These are phyloP conservation scores for Syncephalis plumigaleata DNA, from an alignment of 371 early-diverging fungal species.

Conservation along the genomic window DNA sequence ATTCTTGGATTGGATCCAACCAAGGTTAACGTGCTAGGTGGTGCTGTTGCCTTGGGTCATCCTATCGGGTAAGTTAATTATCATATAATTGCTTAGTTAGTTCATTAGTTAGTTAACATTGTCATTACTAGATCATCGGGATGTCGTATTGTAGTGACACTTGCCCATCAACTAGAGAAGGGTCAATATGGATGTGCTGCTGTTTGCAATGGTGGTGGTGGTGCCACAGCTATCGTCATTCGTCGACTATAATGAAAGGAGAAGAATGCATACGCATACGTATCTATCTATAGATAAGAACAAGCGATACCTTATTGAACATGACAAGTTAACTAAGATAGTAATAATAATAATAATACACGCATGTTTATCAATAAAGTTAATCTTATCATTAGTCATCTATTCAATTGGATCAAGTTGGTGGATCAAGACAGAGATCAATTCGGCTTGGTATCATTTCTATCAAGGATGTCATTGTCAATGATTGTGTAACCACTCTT, in stretches of 20 bases:
- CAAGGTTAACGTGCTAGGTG: slow-evolving; percentile 76
- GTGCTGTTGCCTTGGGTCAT: slow-evolving; percentile 87
- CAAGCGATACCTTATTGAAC: too few species aligned
- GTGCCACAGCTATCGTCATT: slow-evolving; percentile 69
- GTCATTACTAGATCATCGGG: slow-evolving; percentile 48
- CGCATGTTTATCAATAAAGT: too few species aligned
- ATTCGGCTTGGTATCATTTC: too few species aligned
- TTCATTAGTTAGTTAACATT: not conserved
- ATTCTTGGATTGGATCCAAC: slow-evolving; percentile 49
- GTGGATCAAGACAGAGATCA: too few species aligned
- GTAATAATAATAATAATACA: too few species aligned
- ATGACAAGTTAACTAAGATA: too few species aligned
- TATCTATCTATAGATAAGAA: too few species aligned
- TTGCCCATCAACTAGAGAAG: slow-evolving; percentile 57
- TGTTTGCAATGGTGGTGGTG: slow-evolving; percentile 90
- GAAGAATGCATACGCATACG: not conserved
- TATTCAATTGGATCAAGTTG: too few species aligned
- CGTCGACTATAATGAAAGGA: slow-evolving; percentile 46
- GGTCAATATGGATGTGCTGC: slow-evolving; percentile 73
- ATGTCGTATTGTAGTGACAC: slow-evolving; percentile 71
- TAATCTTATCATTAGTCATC: too few species aligned
- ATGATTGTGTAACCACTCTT: too few species aligned
- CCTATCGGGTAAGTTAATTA: slow-evolving; percentile 52
- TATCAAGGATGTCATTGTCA: too few species aligned
- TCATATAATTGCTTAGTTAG: not conserved